Evolutionary conservation across 1,284 basidiomycete genomes (phyloP).

Genomic region (Naganishia albida): DNA sequence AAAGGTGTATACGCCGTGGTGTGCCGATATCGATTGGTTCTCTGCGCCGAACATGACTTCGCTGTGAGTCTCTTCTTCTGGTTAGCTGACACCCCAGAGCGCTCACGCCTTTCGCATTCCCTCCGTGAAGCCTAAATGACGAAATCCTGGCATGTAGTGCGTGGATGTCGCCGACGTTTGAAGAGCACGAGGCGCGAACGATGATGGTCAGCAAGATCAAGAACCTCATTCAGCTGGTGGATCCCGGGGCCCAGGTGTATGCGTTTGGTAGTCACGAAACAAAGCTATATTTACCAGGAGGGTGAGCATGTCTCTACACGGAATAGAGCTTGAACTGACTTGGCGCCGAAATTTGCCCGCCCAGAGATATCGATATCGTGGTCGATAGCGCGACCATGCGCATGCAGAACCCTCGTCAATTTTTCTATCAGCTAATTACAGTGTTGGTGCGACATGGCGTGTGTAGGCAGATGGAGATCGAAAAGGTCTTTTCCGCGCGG

Average conservation of each 20-base stretch:
- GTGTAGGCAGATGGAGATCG: constrained; percentile 62
- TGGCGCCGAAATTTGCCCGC: background rate
- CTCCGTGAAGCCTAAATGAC: constrained; percentile 67
- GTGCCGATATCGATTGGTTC: constrained; percentile 24
- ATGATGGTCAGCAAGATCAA: constrained; percentile 75
- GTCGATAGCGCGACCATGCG: constrained; percentile 54
- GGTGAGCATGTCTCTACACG: constrained; percentile 62
- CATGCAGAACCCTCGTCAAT: constrained; percentile 46
- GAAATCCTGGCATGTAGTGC: constrained; percentile 82
- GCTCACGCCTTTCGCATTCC: background rate
- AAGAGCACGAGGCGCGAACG: constrained; percentile 80
- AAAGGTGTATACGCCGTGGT: constrained; percentile 21
- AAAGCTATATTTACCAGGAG: constrained; percentile 87
- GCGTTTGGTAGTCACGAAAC: constrained; percentile 95
- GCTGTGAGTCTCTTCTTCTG: constrained; percentile 9
- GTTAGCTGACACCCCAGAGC: background rate
- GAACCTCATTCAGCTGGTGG: constrained; percentile 64
- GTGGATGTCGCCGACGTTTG: constrained; percentile 82
- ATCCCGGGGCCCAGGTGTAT: constrained; percentile 76
- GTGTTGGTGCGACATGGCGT: constrained; percentile 54
- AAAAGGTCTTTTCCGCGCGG: constrained; percentile 83
- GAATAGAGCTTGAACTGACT: background rate
- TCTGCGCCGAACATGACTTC: background rate
- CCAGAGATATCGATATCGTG: constrained; percentile 63
- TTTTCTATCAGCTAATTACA: constrained; percentile 50